A percentile compares a stretch with the other conserved stretches of the same genome.
phyloP scores from a whole-genome alignment of 2,329 filamentous ascomycete genomes.

The Diplodia mutila region DNA sequence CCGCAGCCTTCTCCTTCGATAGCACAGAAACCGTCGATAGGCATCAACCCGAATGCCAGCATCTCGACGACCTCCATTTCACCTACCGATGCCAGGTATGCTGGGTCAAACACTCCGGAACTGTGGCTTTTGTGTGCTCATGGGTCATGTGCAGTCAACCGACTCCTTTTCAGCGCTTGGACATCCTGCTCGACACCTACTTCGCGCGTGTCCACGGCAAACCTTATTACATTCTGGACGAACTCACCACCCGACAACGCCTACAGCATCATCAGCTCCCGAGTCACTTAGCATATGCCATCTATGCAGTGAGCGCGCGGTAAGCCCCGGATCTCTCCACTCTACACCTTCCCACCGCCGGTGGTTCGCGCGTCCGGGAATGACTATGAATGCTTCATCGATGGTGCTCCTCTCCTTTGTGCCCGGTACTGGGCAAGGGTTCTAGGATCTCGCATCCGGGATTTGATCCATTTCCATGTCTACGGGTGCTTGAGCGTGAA shows the following conservation, averaged over 20 bases:
- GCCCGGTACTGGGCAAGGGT: neutral
- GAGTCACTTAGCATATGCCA: slow-evolving; percentile 55
- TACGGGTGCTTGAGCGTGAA: slow-evolving; percentile 1
- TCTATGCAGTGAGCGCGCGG: slow-evolving; percentile 54
- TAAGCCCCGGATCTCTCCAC: slow-evolving; percentile 32
- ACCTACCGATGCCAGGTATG: slow-evolving; percentile 23
- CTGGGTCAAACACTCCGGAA: neutral
- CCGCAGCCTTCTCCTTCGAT: neutral
- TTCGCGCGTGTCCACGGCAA: slow-evolving; percentile 80
- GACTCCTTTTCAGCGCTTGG: slow-evolving; percentile 45
- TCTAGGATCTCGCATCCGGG: neutral
- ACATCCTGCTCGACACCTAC: slow-evolving; percentile 74
- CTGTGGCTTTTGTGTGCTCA: neutral
- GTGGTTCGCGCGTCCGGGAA: slow-evolving; percentile 41
- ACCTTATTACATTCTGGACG: slow-evolving; percentile 80
- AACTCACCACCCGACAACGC: slow-evolving; percentile 72
- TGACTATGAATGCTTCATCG: slow-evolving; percentile 17
- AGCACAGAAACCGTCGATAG: slow-evolving; percentile 14
- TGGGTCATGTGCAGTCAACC: slow-evolving; percentile 28
- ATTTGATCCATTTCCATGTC: neutral
- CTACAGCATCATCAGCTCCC: slow-evolving; percentile 70
- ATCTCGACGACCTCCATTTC: slow-evolving; percentile 19
- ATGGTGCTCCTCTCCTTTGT: neutral
- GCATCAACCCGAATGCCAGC: slow-evolving; percentile 5
- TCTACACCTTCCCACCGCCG: neutral